Percentiles rank a stretch among this genome's conserved stretches.
These are phyloP conservation scores for Alternaria viburni DNA, from an alignment of 2,329 filamentous ascomycete species.

Conservation along the genomic window DNA sequence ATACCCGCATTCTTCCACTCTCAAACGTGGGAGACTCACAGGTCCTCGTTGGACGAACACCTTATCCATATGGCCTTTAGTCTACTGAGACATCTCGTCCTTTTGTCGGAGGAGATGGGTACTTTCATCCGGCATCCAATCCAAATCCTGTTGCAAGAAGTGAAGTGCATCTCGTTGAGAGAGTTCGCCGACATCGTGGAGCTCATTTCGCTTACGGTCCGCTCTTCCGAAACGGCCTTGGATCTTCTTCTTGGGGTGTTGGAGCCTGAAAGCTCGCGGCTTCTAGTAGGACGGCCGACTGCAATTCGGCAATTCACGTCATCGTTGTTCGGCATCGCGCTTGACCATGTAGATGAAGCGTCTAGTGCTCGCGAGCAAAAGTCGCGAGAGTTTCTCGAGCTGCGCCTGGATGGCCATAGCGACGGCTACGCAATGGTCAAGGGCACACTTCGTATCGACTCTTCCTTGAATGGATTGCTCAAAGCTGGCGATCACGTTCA, in stretches of 20 bases:
- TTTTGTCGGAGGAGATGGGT: constrained; percentile 29
- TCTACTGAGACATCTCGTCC: constrained; percentile 25
- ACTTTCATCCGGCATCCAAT: constrained; percentile 39
- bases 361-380: constrained; percentile 13
- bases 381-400: constrained; percentile 12
- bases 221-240: constrained; percentile 38
- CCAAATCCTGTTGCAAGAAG: constrained; percentile 26
- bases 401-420: constrained; percentile 11
- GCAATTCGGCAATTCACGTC: constrained; percentile 40
- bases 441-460: constrained; percentile 25
- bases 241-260: constrained; percentile 45
- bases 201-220: constrained; percentile 40
- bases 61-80: constrained; percentile 16
- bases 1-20: constrained; percentile 22
- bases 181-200: constrained; percentile 41
- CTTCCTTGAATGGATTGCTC: constrained; percentile 16
- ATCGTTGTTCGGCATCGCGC: constrained; percentile 46
- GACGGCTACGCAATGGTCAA: constrained; percentile 22
- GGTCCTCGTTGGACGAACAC: constrained; percentile 19
- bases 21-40: constrained; percentile 22
- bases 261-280: constrained; percentile 37
- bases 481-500: constrained; percentile 42
- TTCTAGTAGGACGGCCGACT: constrained; percentile 34
- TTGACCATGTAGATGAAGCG: constrained; percentile 52
- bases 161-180: constrained; percentile 32